Base-by-base conservation (phyloP, 371 early-diverging fungal species). In the Rhizopus microsporus region DNA sequence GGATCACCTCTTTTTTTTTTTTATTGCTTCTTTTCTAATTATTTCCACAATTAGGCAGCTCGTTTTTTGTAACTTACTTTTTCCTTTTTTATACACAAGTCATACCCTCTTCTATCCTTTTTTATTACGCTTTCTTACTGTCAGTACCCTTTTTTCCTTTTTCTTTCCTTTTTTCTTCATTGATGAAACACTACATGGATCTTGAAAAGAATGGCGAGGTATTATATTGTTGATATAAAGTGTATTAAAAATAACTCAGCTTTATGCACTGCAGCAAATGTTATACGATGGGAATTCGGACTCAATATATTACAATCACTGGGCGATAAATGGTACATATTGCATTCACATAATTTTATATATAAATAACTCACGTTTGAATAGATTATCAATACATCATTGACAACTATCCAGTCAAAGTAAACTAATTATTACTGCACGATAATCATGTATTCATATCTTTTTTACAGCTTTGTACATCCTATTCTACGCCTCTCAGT, bases 181-280 rank as follows among this genome's bases (percentile, higher is more conserved):
- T 61, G 58, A 62, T 66, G 67, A 56, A 65, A 42, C 40, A 60
- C 51, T 66, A 66, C 23, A 66, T 66, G 67, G 55, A 58, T 62
- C 58, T 61, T 51, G 67, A 61, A 51, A 50, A 62, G 54, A 61
- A 61, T 66, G 62, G 45, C 57, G 50, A 66, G 61, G 67, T 62
- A 62, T 33, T 23, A 23, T 23, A 23, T 23, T 23, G 23, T 23
- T 23, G 23, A 23, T 23, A 23, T 23, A 31, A 13, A 16, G 16
- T 12, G 35, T 35, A 32, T 23, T 15, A 31, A n/a, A 23, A 53
- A 31, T n/a, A 34, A 1, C 39, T 49, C 10, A 31, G 15, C 17
- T 51, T 52, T 44, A 46, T 40, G n/a, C 10, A 32, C 16, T 15
- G 29, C 37, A 44, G 31, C 17, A 43, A 47, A 39, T 38, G 37